Conservation (phyloP, 345 rosid species). For the Microcos paniculata region DNA sequence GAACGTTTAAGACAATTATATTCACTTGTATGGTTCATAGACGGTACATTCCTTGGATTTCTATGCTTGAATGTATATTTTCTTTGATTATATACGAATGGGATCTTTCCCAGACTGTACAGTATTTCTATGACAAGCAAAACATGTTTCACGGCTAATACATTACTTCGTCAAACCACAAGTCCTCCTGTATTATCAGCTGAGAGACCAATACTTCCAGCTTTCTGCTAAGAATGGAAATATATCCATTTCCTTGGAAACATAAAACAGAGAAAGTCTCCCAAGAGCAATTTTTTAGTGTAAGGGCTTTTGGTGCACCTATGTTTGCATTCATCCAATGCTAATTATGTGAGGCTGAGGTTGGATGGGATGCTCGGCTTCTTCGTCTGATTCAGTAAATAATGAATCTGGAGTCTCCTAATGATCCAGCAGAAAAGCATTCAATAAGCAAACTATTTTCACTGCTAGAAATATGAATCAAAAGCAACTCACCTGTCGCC, state of each 20-base stretch:
- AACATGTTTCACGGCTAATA: neutral
- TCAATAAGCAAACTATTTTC: neutral
- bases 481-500: slow-evolving; percentile 37
- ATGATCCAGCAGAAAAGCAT: slow-evolving; percentile 12
- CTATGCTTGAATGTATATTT: neutral
- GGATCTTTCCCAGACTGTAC: slow-evolving; percentile 8
- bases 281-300: neutral
- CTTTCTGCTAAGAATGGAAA: neutral
- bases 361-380: slow-evolving; percentile 41
- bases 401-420: slow-evolving; percentile 39
- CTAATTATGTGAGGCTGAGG: slow-evolving; percentile 36
- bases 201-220: neutral
- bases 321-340: slow-evolving; percentile 12
- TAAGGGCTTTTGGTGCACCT: neutral
- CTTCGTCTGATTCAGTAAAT: slow-evolving; percentile 52
- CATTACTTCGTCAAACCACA: neutral
- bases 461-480: neutral
- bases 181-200: neutral
- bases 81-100: neutral
- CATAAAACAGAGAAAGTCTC: neutral
- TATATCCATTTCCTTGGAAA: neutral
- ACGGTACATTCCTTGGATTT: neutral
- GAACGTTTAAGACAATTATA: neutral
- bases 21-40: neutral
- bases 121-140: neutral